Evolutionary conservation across 2,329 filamentous ascomycete genomes (phyloP), one percentile per base, ranked within the genome.

Genomic region (Penicillium frequentans): DNA sequence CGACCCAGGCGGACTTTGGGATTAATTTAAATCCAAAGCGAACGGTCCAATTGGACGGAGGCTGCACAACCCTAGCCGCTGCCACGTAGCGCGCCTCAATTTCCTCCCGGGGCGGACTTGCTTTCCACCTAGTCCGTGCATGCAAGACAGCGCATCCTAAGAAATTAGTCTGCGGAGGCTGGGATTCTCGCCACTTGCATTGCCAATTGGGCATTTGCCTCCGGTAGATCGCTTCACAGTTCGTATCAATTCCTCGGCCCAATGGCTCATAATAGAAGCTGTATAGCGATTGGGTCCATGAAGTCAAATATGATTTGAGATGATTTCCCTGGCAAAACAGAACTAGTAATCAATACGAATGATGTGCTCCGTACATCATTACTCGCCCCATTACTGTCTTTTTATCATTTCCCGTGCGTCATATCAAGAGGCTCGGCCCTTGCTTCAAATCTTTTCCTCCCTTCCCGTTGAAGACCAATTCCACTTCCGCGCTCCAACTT

Each of bases 341-440:
- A 10, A 42, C 37, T 42, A 42, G 37, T 42, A 42, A 42, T 9
- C 13, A 23, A 39, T 39, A 39, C 35, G 35, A 39, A 19, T 39
- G 35, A 39, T 39, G 35, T 26, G 26, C 26, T 26, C 26, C 7
- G 26, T 42, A 42, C 39, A n/a, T 7, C 4, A 21, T 23, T 23
- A 42, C 39, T 42, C 39, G 39, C 39, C 19, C 39, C 39, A 23
- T 42, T 3, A 42, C 24, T 26, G 7, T 26, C 26, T 23, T 14
- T 42, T 23, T 42, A 42, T 23, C 54, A 43, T 23, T 48, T 39
- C 49, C 60, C 48, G 43, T 58, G 56, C 61, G 49, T 64, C 61
- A 58, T 57, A 57, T 62, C 55, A 62, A 52, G 61, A 52, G 54
- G 43, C 46, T 35, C 37, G 16, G 26, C 27, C 42, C 39, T n/a